phyloP scores from a whole-genome alignment of 176 grass and related monocot species.

The Chloris gayana region DNA sequence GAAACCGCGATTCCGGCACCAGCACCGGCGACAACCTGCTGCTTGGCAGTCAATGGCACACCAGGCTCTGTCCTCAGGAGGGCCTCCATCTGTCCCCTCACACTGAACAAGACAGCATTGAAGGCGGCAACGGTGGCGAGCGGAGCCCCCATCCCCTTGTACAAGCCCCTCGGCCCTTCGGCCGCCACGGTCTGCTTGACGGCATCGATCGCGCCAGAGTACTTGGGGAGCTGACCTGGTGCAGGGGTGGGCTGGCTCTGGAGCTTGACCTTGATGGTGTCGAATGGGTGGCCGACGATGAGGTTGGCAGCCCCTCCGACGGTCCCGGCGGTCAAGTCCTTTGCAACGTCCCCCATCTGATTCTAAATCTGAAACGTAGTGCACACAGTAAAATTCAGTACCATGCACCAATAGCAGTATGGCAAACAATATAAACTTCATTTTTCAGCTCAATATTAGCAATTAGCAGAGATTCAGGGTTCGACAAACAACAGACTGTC shows the following conservation, averaged over 20 bases:
- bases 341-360: slow-evolving; percentile 83
- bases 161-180: slow-evolving; percentile 74
- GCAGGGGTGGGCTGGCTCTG: slow-evolving; percentile 74
- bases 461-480: no score
- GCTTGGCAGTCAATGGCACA: slow-evolving; percentile 47
- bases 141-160: slow-evolving; percentile 94
- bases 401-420: no score
- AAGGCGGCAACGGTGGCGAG: slow-evolving; percentile 91
- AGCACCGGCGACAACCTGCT: slow-evolving; percentile 74
- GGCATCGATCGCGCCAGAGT: slow-evolving; percentile 70
- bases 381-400: no score
- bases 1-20: slow-evolving; percentile 79
- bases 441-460: no score
- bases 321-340: slow-evolving; percentile 87
- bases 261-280: slow-evolving; percentile 95
- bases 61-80: slow-evolving; percentile 65
- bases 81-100: slow-evolving; percentile 81
- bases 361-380: no score
- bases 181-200: slow-evolving; percentile 69
- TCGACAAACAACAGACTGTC: no score
- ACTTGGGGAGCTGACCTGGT: slow-evolving; percentile 65
- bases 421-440: no score
- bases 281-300: slow-evolving; percentile 85
- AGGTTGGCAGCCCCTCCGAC: slow-evolving; percentile 79
- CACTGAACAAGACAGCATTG: slow-evolving; percentile 84